phyloP scores from a whole-genome alignment of 306 rosid genomes.

The Gillenia trifoliata region DNA sequence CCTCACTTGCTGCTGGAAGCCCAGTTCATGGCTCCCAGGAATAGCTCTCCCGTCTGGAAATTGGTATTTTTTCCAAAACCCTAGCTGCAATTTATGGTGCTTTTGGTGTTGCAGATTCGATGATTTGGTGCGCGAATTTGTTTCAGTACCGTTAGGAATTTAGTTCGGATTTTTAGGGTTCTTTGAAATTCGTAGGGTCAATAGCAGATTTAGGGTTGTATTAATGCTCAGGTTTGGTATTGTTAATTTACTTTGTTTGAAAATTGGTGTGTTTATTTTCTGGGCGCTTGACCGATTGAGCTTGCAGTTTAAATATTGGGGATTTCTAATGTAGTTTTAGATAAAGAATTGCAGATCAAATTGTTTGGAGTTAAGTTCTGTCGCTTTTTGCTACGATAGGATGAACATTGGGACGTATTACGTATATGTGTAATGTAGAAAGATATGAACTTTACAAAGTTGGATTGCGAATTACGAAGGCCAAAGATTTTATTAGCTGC shows the following conservation, averaged over 20 bases:
- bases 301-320: conserved; percentile 13
- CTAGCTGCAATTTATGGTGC: conserved; percentile 44
- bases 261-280: conserved; percentile 8
- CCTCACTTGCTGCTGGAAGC: conserved; percentile 19
- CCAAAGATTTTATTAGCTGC: background rate
- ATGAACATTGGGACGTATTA: conserved; percentile 4
- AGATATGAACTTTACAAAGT: background rate
- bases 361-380: conserved; percentile 3
- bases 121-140: conserved; percentile 21
- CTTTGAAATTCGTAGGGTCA: conserved; percentile 10
- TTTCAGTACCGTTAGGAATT: conserved; percentile 13
- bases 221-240: conserved; percentile 1
- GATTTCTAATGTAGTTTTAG: conserved; percentile 4
- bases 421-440: background rate
- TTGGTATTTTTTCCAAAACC: conserved; percentile 52
- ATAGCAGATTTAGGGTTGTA: conserved; percentile 24
- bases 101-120: conserved; percentile 43
- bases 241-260: conserved; percentile 6
- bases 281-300: conserved; percentile 29
- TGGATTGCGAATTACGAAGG: background rate
- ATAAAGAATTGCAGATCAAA: conserved; percentile 18
- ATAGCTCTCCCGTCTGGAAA: conserved; percentile 24
- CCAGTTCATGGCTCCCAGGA: conserved; percentile 24
- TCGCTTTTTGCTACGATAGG: conserved; percentile 7
- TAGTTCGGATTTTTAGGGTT: conserved; percentile 28